These are phyloP conservation scores for Madurella mycetomatis DNA, from an alignment of 2,329 filamentous ascomycete species.

Conservation along the genomic window DNA sequence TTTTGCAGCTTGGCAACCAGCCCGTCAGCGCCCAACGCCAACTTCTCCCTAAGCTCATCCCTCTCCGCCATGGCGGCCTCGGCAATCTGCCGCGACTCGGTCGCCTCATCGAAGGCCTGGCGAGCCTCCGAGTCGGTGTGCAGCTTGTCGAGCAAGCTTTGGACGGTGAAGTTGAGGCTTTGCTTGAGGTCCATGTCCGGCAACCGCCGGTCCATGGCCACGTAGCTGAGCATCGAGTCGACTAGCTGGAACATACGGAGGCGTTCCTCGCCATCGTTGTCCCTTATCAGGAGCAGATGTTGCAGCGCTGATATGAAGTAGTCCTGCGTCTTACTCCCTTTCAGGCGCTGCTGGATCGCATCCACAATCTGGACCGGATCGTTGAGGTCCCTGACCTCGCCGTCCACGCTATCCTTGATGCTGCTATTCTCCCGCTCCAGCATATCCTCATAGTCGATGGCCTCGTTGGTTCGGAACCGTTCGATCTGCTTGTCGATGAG, in stretches of 20 bases:
- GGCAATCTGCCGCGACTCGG: conserved; percentile 86
- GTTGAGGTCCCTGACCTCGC: conserved; percentile 83
- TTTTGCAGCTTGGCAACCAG: conserved; percentile 88
- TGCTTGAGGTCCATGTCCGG: conserved; percentile 98
- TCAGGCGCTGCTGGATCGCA: conserved; percentile 80
- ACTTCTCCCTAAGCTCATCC: conserved; percentile 84
- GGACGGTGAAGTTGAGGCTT: conserved; percentile 94
- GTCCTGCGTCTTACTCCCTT: conserved; percentile 81
- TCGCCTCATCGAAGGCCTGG: conserved; percentile 84
- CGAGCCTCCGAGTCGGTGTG: conserved; percentile 95
- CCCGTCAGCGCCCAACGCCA: conserved; percentile 89
- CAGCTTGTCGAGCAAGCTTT: conserved; percentile 88
- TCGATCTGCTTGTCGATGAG: conserved; percentile 98
- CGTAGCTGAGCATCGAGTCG: conserved; percentile 97
- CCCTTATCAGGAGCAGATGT: conserved; percentile 85
- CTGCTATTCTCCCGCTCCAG: conserved; percentile 87
- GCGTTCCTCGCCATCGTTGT: conserved; percentile 87
- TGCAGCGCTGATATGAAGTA: conserved; percentile 96
- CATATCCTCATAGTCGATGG: conserved; percentile 97
- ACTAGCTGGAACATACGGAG: conserved; percentile 96
- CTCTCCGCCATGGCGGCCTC: conserved; percentile 94
- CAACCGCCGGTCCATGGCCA: conserved; percentile 92
- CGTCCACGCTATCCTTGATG: conserved; percentile 81
- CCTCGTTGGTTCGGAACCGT: conserved; percentile 86
- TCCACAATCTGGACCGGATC: conserved; percentile 92